These are phyloP conservation scores for Solanum paucissectum DNA, from an alignment of 257 asterid genomes.

Conservation along the genomic window DNA sequence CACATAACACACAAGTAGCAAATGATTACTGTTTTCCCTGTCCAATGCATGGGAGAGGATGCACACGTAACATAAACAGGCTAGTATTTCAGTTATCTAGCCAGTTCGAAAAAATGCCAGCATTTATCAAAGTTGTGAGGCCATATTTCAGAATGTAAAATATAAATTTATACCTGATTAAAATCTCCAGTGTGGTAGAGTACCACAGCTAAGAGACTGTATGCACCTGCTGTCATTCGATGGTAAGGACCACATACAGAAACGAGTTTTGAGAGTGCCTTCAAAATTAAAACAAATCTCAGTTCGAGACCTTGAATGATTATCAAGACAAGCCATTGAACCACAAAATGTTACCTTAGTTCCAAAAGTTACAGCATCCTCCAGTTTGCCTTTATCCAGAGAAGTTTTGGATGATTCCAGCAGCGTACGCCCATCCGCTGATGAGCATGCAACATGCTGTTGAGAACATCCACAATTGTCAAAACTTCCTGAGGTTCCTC, in stretches of 20 bases:
- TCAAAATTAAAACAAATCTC: constrained; percentile 5
- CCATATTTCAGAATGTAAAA: neutral
- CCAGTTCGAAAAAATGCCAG: neutral
- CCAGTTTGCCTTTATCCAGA: constrained; percentile 94
- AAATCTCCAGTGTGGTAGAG: constrained; percentile 98
- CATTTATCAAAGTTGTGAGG: neutral
- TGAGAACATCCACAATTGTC: constrained; percentile 7
- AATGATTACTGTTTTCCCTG: neutral
- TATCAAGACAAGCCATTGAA: neutral
- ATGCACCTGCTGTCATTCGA: constrained; percentile 94
- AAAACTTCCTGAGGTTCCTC: constrained; percentile 13
- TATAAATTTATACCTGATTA: constrained; percentile 57
- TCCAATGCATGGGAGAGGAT: neutral
- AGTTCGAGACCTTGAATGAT: neutral
- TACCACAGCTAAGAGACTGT: constrained; percentile 97
- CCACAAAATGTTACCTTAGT: constrained; percentile 49
- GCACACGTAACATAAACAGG: neutral
- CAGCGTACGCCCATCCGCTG: constrained; percentile 91
- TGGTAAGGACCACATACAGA: constrained; percentile 98
- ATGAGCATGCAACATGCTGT: constrained; percentile 93
- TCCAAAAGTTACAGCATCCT: constrained; percentile 89
- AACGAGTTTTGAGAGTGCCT: constrained; percentile 94
- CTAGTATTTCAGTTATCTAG: neutral
- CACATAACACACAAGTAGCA: neutral
- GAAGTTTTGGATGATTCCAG: constrained; percentile 95